These are phyloP conservation scores for Amoebophrya sp. DNA, from an alignment of 169 alveolate genomes.

Conservation along the genomic window DNA sequence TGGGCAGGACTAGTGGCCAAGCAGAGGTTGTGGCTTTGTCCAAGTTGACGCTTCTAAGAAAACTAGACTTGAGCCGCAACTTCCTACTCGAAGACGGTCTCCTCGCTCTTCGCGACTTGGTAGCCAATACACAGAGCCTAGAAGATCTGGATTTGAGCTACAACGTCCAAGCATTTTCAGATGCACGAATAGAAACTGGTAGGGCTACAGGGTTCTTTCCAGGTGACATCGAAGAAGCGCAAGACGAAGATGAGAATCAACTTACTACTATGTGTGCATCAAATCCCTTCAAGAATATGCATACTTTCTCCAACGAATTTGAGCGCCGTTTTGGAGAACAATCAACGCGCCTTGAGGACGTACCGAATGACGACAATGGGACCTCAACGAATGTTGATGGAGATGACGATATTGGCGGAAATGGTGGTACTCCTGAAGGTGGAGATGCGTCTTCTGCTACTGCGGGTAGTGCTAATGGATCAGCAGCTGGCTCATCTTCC, in stretches of 20 bases:
- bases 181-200: neutral
- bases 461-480: neutral
- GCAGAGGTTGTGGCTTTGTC: neutral
- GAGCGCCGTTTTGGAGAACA: neutral
- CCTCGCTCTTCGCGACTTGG: neutral
- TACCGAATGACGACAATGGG: too few species aligned
- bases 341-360: neutral
- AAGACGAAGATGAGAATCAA: neutral
- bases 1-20: neutral
- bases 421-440: neutral
- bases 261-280: neutral
- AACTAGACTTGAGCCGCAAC: neutral
- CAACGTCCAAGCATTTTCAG: neutral
- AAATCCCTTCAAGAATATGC: neutral
- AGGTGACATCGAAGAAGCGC: neutral
- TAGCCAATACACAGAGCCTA: neutral
- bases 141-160: neutral
- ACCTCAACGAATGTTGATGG: too few species aligned
- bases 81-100: neutral
- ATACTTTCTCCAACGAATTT: neutral
- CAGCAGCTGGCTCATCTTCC: neutral
- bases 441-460: neutral
- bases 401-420: neutral
- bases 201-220: neutral
- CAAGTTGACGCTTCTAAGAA: neutral